Conservation (phyloP, 345 rosid species). For the Fremontodendron californicum region DNA sequence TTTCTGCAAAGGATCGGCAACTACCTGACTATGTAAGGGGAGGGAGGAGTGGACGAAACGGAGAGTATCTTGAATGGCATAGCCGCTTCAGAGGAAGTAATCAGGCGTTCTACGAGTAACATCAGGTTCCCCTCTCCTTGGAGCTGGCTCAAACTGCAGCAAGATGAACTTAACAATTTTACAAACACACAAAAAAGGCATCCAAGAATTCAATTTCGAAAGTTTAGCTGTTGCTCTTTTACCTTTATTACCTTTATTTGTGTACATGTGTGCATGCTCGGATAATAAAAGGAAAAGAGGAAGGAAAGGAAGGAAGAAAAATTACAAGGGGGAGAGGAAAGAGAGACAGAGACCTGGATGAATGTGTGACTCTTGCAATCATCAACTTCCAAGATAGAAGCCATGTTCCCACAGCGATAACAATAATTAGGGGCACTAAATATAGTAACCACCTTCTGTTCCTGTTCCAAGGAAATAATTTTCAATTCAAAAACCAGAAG, state of each 20-base stretch:
- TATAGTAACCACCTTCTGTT: conserved; percentile 97
- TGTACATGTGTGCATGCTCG: background rate
- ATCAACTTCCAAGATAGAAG: conserved; percentile 95
- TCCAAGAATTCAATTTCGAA: background rate
- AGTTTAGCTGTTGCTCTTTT: background rate
- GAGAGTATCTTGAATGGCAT: background rate
- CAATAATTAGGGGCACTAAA: too few relatives aligned
- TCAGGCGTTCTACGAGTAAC: conserved; percentile 96
- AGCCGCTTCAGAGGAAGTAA: conserved; percentile 63
- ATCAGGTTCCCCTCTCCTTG: conserved; percentile 97
- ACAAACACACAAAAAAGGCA: background rate
- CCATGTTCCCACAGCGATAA: conserved; percentile 99
- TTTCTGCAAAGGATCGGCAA: conserved; percentile 5
- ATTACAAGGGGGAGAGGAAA: conserved; percentile 1
- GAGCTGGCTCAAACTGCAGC: conserved; percentile 94
- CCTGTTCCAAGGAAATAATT: conserved; percentile 48
- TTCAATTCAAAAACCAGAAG: conserved; percentile 1
- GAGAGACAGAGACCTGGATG: conserved; percentile 58
- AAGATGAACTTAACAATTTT: conserved; percentile 5
- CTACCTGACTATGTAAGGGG: conserved; percentile 1
- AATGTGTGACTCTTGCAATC: conserved; percentile 87
- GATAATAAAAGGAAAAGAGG: background rate
- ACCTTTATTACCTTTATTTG: background rate
- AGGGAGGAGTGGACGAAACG: background rate
- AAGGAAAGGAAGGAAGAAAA: background rate